A percentile compares a stretch with the other conserved stretches of the same genome.
phyloP scores from a whole-genome alignment of 169 alveolate species.

The Plasmodium inui region DNA sequence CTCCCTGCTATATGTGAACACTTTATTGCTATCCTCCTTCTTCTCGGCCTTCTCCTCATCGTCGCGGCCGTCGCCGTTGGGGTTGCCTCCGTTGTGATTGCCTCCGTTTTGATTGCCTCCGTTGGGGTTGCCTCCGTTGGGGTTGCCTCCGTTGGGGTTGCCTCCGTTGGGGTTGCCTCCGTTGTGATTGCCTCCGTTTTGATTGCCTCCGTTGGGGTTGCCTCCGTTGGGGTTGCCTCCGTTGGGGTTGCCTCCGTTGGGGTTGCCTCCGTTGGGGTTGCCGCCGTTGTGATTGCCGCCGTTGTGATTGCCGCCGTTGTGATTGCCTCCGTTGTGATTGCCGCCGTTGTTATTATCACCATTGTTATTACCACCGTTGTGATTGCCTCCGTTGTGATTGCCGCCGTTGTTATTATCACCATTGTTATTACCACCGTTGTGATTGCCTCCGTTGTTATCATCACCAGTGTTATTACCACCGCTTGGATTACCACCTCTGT shows the following conservation, averaged over 20 bases:
- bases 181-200: neutral
- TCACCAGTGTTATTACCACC: neutral
- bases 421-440: neutral
- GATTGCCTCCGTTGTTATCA: neutral
- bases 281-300: neutral
- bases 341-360: neutral
- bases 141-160: neutral
- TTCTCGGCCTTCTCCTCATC: conserved; percentile 40
- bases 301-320: neutral
- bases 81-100: neutral
- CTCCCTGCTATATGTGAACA: conserved; percentile 51
- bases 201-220: neutral
- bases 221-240: neutral
- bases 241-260: neutral
- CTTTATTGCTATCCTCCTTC: conserved; percentile 21
- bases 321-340: neutral
- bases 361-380: neutral
- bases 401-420: neutral
- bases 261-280: neutral
- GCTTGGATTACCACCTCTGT: neutral
- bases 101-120: neutral
- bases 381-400: neutral
- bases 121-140: neutral
- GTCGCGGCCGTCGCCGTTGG: neutral
- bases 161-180: neutral